Evolutionary conservation across 208 protist species (phyloP).

Genomic region (Trypanosomatidae sp.): DNA sequence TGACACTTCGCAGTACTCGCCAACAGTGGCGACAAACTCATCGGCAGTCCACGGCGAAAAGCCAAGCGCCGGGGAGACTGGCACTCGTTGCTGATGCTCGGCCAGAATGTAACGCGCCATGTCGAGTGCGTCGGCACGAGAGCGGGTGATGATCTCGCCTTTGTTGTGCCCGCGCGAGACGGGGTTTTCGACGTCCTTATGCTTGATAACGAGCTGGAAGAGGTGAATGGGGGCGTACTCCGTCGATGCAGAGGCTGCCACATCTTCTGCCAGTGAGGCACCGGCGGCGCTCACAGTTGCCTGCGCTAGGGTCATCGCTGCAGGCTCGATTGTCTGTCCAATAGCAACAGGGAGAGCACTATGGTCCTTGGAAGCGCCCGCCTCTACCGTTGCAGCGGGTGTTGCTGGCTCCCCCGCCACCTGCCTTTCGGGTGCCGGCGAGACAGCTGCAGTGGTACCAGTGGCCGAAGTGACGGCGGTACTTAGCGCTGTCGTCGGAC

Average conservation of each 20-base stretch:
- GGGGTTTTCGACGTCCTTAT: slow-evolving; percentile 82
- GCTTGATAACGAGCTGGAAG: slow-evolving; percentile 88
- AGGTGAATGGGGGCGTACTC: slow-evolving; percentile 40
- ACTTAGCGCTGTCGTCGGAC: neutral
- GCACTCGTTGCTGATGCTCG: slow-evolving; percentile 16
- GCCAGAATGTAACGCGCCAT: slow-evolving; percentile 60
- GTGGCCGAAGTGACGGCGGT: neutral
- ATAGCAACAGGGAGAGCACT: neutral
- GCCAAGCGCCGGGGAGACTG: slow-evolving; percentile 11
- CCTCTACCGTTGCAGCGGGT: neutral
- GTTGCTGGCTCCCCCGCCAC: neutral
- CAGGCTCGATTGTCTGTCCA: neutral
- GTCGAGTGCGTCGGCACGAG: slow-evolving; percentile 62
- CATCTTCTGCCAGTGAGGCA: neutral
- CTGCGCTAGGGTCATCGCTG: neutral
- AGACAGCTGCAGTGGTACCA: neutral
- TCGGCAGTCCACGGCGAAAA: slow-evolving; percentile 66
- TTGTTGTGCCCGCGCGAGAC: slow-evolving; percentile 66
- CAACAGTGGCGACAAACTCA: slow-evolving; percentile 57
- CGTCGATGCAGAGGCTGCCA: neutral
- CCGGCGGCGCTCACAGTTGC: neutral
- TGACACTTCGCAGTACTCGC: slow-evolving; percentile 69
- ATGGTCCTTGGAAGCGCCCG: neutral
- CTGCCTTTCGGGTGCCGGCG: neutral
- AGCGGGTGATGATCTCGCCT: slow-evolving; percentile 80